Evolutionary conservation across 2,329 filamentous ascomycete species (phyloP).

Genomic region (Hymenoscyphus salicellus): DNA sequence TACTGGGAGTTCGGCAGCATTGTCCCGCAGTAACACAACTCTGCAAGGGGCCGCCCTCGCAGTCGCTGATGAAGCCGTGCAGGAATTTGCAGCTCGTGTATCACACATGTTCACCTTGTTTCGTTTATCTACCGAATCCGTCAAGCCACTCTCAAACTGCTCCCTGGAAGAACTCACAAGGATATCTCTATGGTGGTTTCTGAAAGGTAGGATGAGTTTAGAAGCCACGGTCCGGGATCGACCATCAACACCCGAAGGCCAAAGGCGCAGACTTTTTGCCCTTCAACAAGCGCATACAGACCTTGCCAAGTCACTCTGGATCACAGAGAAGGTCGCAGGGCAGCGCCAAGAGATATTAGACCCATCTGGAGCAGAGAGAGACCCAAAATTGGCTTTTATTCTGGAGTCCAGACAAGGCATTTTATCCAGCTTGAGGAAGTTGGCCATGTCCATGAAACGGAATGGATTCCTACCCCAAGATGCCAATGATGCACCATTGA

Average conservation of each 20-base stretch:
- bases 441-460: constrained; percentile 78
- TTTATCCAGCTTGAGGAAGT: constrained; percentile 64
- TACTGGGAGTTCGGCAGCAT: neutral
- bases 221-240: constrained; percentile 68
- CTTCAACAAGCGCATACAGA: constrained; percentile 80
- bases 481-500: constrained; percentile 64
- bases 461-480: constrained; percentile 71
- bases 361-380: constrained; percentile 22
- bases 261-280: constrained; percentile 53
- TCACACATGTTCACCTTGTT: constrained; percentile 75
- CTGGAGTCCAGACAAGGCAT: constrained; percentile 53
- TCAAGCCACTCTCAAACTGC: constrained; percentile 62
- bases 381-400: constrained; percentile 40
- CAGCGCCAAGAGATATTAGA: constrained; percentile 23
- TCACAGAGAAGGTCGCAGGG: constrained; percentile 53
- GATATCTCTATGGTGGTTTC: constrained; percentile 83
- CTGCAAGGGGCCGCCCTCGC: constrained; percentile 29
- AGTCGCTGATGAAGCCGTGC: constrained; percentile 58
- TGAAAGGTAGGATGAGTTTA: constrained; percentile 73
- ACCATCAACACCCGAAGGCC: constrained; percentile 51
- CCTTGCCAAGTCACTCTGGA: constrained; percentile 82
- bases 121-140: constrained; percentile 70
- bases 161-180: constrained; percentile 66
- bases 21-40: constrained; percentile 20
- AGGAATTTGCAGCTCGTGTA: constrained; percentile 67